These are phyloP conservation scores for Diutina siamensis DNA, from an alignment of 1,139 yeast genomes.

Conservation along the genomic window DNA sequence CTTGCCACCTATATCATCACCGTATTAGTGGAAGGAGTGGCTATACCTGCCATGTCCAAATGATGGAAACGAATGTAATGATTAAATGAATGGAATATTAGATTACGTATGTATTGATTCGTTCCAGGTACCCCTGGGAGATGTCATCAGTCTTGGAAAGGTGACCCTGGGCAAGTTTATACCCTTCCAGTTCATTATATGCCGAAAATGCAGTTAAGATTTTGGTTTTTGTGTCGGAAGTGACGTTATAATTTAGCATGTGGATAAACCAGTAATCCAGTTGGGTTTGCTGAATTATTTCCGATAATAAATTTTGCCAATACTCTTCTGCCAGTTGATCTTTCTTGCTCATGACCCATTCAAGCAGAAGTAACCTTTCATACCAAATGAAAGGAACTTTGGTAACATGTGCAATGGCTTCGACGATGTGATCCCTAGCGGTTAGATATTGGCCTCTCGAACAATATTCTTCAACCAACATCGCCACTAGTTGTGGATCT, in stretches of 20 bases:
- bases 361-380: neutral
- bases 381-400: neutral
- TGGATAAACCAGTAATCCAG: slow-evolving; percentile 6
- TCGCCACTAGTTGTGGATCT: neutral
- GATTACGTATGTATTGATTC: too few species aligned
- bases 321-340: neutral
- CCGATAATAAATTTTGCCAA: neutral
- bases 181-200: neutral
- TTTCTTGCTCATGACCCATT: neutral
- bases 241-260: neutral
- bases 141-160: too few species aligned
- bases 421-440: neutral
- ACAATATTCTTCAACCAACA: neutral
- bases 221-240: neutral
- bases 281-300: neutral
- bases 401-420: neutral
- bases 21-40: neutral
- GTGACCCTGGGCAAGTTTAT: too few species aligned
- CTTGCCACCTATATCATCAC: neutral
- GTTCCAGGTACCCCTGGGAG: too few species aligned
- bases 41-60: neutral
- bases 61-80: neutral
- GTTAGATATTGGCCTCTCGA: neutral
- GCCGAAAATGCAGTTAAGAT: neutral
- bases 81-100: neutral